Conservation (phyloP, 2,329 filamentous ascomycete genomes). For the Pochonia chlamydosporia region DNA sequence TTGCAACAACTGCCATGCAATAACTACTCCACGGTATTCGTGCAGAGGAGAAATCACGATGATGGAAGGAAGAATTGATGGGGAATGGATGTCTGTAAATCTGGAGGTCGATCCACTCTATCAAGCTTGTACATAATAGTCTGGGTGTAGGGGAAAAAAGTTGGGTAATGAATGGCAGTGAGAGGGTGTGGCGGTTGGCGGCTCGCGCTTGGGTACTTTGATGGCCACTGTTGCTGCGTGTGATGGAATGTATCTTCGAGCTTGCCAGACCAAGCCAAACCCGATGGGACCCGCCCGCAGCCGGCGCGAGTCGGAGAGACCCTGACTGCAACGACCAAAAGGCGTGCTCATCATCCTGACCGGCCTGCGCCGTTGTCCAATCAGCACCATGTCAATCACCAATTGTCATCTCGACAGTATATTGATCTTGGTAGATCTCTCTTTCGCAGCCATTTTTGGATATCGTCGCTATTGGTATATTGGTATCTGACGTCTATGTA, state of each 20-base stretch:
- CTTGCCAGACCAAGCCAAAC: too few species aligned
- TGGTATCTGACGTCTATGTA: not conserved
- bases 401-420: not conserved
- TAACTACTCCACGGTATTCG: not conserved
- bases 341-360: too few species aligned
- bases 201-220: too few species aligned
- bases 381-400: not conserved
- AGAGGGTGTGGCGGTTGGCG: too few species aligned
- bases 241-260: too few species aligned
- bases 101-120: not conserved
- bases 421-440: not conserved
- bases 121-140: not conserved
- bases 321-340: not conserved
- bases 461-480: not conserved
- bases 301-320: not conserved
- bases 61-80: not conserved
- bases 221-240: too few species aligned
- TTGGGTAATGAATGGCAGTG: too few species aligned
- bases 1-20: not conserved
- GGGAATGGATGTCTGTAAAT: not conserved
- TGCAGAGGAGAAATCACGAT: not conserved
- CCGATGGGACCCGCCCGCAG: constrained; percentile 1
- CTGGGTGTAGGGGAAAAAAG: too few species aligned
- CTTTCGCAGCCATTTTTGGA: too few species aligned
- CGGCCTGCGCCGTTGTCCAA: not conserved